These are phyloP conservation scores for Primulina tabacum DNA, from an alignment of 257 asterid species.

Conservation along the genomic window DNA sequence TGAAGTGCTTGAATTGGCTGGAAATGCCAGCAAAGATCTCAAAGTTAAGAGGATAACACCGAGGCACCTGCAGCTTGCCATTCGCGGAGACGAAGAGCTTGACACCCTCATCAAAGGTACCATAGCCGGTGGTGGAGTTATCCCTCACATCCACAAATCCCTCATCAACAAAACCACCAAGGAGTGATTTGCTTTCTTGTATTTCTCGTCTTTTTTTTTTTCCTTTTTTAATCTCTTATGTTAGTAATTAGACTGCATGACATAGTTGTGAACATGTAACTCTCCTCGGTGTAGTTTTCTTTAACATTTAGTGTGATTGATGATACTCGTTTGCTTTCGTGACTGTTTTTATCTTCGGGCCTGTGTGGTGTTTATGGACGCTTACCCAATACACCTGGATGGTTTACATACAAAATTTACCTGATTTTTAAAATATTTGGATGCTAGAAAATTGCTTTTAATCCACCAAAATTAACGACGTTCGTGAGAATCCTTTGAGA, in stretches of 20 bases:
- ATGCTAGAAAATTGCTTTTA: no score
- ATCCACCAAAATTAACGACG: neutral
- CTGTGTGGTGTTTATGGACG: neutral
- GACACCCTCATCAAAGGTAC: constrained; percentile 95
- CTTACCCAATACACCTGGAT: no score
- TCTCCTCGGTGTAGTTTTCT: constrained; percentile 23
- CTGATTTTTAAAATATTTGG: no score
- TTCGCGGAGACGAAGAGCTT: constrained; percentile 95
- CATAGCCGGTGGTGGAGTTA: constrained; percentile 97
- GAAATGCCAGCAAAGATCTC: constrained; percentile 93
- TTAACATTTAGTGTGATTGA: neutral
- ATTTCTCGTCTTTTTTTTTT: constrained; percentile 12
- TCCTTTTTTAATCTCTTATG: constrained; percentile 11
- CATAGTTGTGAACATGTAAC: constrained; percentile 11
- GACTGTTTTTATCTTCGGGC: neutral
- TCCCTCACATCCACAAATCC: constrained; percentile 97
- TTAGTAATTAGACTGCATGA: constrained; percentile 26
- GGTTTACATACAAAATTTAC: no score
- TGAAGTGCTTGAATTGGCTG: constrained; percentile 93
- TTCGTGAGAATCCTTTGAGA: neutral
- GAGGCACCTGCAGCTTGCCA: constrained; percentile 85
- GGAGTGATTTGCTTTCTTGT: constrained; percentile 44
- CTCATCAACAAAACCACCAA: constrained; percentile 97
- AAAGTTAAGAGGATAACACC: constrained; percentile 97
- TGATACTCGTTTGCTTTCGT: neutral